A percentile compares a stretch with the other conserved stretches of the same genome.
phyloP scores from a whole-genome alignment of 306 rosid species.

The Benincasa hispida region DNA sequence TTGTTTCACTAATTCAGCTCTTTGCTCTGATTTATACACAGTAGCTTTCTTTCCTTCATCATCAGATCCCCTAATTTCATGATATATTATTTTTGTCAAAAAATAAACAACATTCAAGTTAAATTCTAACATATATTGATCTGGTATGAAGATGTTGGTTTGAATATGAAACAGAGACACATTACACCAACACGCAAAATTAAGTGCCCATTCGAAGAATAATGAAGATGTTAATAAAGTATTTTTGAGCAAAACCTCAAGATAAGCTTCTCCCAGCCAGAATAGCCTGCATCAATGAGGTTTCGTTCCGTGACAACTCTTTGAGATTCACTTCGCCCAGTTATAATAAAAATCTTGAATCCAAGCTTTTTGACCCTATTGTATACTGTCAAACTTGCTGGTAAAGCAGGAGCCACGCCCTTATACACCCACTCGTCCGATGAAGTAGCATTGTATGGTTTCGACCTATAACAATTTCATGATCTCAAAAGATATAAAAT shows the following conservation, averaged over 20 bases:
- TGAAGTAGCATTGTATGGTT: conserved; percentile 33
- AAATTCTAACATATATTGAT: too few species aligned
- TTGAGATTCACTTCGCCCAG: conserved; percentile 64
- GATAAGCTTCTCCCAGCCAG: not conserved
- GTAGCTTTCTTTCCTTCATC: conserved; percentile 63
- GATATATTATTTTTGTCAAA: not conserved
- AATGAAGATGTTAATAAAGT: too few species aligned
- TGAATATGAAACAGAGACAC: too few species aligned
- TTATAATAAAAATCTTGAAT: conserved; percentile 51
- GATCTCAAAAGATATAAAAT: too few species aligned
- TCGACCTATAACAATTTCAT: conserved; percentile 16
- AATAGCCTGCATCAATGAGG: conserved; percentile 46
- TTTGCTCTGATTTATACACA: conserved; percentile 67
- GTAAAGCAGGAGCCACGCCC: conserved; percentile 59
- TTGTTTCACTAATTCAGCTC: conserved; percentile 40
- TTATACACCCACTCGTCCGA: conserved; percentile 54
- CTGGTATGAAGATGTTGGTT: too few species aligned
- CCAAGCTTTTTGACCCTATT: conserved; percentile 38
- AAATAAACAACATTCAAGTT: too few species aligned
- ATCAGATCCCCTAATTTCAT: conserved; percentile 31
- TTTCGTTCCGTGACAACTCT: conserved; percentile 46
- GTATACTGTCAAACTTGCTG: conserved; percentile 48
- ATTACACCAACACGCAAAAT: too few species aligned
- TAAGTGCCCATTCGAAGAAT: too few species aligned
- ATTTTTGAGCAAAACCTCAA: too few species aligned